Evolutionary conservation across 2,329 filamentous ascomycete species (phyloP).

Genomic region (Cercospora citrullina): DNA sequence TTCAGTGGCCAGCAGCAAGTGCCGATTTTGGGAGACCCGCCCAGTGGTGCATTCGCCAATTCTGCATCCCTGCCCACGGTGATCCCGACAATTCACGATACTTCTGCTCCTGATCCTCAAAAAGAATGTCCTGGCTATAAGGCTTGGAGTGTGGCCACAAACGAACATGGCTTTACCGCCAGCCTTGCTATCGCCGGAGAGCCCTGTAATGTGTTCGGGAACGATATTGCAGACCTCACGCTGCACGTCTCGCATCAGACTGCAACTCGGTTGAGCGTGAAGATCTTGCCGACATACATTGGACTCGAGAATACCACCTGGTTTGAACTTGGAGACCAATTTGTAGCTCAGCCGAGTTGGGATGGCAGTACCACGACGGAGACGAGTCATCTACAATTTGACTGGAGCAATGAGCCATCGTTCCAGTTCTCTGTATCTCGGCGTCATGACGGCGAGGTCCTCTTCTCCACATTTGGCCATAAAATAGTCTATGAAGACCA

Average conservation of each 20-base stretch:
- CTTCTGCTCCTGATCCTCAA: conserved; percentile 31
- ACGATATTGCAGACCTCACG: conserved; percentile 30
- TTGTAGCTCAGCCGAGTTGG: conserved; percentile 22
- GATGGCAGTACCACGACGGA: conserved; percentile 24
- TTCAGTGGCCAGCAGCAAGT: conserved; percentile 5
- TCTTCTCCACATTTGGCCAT: conserved; percentile 37
- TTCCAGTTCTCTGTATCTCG: conserved; percentile 36
- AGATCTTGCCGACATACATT: conserved; percentile 31
- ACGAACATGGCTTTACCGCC: conserved; percentile 30
- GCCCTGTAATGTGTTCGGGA: conserved; percentile 32
- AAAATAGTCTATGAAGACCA: conserved; percentile 36
- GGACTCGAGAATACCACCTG: conserved; percentile 24
- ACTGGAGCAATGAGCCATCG: conserved; percentile 34
- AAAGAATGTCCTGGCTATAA: conserved; percentile 33
- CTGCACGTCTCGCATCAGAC: conserved; percentile 34
- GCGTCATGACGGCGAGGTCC: conserved; percentile 25
- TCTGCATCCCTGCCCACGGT: conserved; percentile 12
- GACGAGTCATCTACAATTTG: conserved; percentile 33
- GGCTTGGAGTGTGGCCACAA: conserved; percentile 26
- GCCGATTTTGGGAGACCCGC: background rate
- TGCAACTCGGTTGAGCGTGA: conserved; percentile 31
- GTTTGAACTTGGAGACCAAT: conserved; percentile 25
- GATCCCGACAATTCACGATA: conserved; percentile 27
- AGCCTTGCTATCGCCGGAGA: conserved; percentile 30
- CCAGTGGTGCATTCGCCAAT: background rate